Percentiles rank a stretch among this genome's conserved stretches.
phyloP scores from a whole-genome alignment of 2,329 filamentous ascomycete species.

The Dothideomycetes sp. region DNA sequence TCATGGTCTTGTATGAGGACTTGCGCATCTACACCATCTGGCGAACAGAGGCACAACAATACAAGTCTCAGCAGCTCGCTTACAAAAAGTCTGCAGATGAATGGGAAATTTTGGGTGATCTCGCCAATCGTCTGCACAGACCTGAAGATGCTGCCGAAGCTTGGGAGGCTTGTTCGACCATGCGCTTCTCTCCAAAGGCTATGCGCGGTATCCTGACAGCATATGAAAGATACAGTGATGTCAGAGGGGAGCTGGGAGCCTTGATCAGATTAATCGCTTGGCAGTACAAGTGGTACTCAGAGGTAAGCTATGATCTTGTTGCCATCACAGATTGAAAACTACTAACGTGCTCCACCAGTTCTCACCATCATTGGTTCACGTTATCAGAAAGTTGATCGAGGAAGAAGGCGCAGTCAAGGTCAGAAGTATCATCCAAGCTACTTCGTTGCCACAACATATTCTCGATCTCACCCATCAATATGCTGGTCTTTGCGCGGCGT shows the following conservation, averaged over 20 bases:
- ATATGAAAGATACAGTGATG: constrained; percentile 69
- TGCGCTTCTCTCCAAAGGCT: constrained; percentile 88
- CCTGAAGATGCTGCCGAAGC: constrained; percentile 86
- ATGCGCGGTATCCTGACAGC: constrained; percentile 74
- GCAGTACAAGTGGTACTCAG: constrained; percentile 99
- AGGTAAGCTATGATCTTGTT: constrained; percentile 44
- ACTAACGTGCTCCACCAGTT: constrained; percentile 45
- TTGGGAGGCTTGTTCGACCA: constrained; percentile 76
- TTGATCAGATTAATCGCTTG: constrained; percentile 88
- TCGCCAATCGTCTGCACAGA: constrained; percentile 89
- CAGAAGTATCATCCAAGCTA: constrained; percentile 92
- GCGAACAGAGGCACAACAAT: constrained; percentile 96
- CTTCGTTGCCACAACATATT: constrained; percentile 84
- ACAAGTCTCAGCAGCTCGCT: constrained; percentile 81
- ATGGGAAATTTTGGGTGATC: constrained; percentile 92
- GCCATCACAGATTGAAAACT: background rate
- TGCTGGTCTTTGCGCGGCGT: constrained; percentile 85
- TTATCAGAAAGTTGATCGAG: constrained; percentile 87
- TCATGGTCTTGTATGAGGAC: constrained; percentile 99
- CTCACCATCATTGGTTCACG: constrained; percentile 79
- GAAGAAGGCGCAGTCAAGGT: constrained; percentile 97
- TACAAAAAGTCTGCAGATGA: constrained; percentile 97
- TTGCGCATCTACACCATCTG: constrained; percentile 98
- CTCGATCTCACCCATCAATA: constrained; percentile 95
- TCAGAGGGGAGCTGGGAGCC: constrained; percentile 70